A percentile compares a stretch with the other conserved stretches of the same genome.
These are phyloP conservation scores for Podaxis rugospora DNA, from an alignment of 768 basidiomycete genomes.

Conservation along the genomic window DNA sequence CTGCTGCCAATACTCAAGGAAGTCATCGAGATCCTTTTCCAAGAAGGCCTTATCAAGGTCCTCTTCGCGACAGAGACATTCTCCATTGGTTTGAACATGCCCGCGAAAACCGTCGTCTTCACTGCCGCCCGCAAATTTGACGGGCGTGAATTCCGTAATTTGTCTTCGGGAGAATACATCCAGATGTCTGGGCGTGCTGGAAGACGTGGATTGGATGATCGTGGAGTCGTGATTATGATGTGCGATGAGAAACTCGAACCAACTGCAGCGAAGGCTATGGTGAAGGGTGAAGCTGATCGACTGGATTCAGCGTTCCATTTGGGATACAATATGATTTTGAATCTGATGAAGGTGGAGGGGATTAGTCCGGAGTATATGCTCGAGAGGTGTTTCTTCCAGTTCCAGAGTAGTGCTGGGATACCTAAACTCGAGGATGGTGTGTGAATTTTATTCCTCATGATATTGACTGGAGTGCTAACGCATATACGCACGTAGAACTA, in stretches of 20 bases:
- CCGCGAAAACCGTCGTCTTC: constrained; percentile 99
- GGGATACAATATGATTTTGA: constrained; percentile 99
- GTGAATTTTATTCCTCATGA: constrained; percentile 18
- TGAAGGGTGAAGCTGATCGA: constrained; percentile 96
- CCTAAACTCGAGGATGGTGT: constrained; percentile 80
- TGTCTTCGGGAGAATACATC: constrained; percentile 96
- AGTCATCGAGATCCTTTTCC: constrained; percentile 98
- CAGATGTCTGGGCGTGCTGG: constrained; percentile 99
- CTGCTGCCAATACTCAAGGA: constrained; percentile 97
- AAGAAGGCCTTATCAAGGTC: constrained; percentile 96
- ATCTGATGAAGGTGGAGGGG: constrained; percentile 97
- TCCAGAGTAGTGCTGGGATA: constrained; percentile 92
- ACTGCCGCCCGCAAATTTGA: constrained; percentile 95
- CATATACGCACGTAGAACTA: constrained; percentile 50
- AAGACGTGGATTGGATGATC: constrained; percentile 92
- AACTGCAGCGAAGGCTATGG: constrained; percentile 87
- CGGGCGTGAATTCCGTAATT: constrained; percentile 88
- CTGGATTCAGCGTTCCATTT: constrained; percentile 98
- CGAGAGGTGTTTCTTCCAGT: constrained; percentile 96
- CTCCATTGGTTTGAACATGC: constrained; percentile 98
- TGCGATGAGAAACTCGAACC: constrained; percentile 98
- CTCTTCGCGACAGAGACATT: constrained; percentile 99
- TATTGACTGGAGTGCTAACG: background rate
- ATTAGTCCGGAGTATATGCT: constrained; percentile 99
- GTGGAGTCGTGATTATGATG: constrained; percentile 99